phyloP scores from a whole-genome alignment of 2,329 filamentous ascomycete genomes.

The Pseudogymnoascus pannorum region DNA sequence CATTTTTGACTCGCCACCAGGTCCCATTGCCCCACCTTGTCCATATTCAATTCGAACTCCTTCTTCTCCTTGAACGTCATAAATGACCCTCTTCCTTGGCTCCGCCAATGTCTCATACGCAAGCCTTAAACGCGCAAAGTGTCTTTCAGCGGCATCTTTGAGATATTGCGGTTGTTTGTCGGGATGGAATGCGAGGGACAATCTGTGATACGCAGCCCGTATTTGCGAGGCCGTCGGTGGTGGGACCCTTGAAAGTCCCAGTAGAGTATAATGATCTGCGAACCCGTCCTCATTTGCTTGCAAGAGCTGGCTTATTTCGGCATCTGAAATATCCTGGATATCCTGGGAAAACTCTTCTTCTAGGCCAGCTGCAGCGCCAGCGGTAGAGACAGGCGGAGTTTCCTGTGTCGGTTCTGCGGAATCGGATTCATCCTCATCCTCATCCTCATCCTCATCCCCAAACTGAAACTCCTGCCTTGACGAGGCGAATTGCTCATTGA shows the following conservation, averaged over 20 bases:
- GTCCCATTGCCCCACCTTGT: constrained; percentile 28
- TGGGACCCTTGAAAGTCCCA: constrained; percentile 33
- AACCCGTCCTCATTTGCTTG: constrained; percentile 13
- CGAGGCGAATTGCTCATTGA: constrained; percentile 12
- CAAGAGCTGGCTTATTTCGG: constrained; percentile 7
- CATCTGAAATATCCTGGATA: constrained; percentile 10
- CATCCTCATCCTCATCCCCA: not conserved
- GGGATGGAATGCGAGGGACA: constrained; percentile 38
- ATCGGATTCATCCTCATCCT: not conserved
- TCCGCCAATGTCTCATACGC: constrained; percentile 37
- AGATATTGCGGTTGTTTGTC: constrained; percentile 36
- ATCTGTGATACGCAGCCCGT: constrained; percentile 35
- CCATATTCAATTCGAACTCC: constrained; percentile 34
- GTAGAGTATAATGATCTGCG: constrained; percentile 35
- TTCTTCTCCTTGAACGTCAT: constrained; percentile 35
- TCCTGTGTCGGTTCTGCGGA: not conserved
- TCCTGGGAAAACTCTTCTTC: constrained; percentile 1
- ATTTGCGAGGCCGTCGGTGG: constrained; percentile 34
- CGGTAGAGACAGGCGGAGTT: not conserved
- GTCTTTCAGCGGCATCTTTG: constrained; percentile 30
- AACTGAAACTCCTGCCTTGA: constrained; percentile 11
- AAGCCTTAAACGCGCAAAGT: constrained; percentile 34
- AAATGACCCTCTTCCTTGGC: constrained; percentile 34
- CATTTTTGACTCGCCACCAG: constrained; percentile 24
- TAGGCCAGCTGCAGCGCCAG: not conserved